These are phyloP conservation scores for Panellus pusillus DNA, from an alignment of 768 basidiomycete genomes.

Conservation along the genomic window DNA sequence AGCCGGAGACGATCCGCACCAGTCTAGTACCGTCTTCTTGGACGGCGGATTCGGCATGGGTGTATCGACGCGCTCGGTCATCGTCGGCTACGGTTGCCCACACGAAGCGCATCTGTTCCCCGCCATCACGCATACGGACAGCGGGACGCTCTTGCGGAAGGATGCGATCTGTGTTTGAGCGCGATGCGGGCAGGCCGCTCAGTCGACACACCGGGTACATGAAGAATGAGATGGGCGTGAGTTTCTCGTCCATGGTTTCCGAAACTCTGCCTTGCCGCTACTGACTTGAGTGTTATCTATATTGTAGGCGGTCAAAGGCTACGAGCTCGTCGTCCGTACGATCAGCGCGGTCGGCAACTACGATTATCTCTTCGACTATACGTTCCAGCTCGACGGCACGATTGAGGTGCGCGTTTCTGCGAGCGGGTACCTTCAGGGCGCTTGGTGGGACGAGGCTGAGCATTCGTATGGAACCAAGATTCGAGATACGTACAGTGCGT, in stretches of 20 bases:
- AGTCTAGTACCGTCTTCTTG: conserved; percentile 60
- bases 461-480: conserved; percentile 55
- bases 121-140: conserved; percentile 49
- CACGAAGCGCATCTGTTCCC: conserved; percentile 60
- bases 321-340: conserved; percentile 55
- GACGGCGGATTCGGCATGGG: conserved; percentile 70
- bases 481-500: conserved; percentile 52
- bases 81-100: conserved; percentile 70
- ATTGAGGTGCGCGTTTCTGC: conserved; percentile 69
- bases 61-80: conserved; percentile 51
- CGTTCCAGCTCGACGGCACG: conserved; percentile 65
- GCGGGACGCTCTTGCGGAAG: conserved; percentile 45
- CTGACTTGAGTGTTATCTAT: too few species aligned
- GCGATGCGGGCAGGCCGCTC: conserved; percentile 57
- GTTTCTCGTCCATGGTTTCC: background rate
- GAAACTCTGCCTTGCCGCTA: too few species aligned
- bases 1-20: conserved; percentile 65
- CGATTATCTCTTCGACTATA: conserved; percentile 59
- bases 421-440: conserved; percentile 68
- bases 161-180: conserved; percentile 66
- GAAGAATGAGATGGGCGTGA: conserved; percentile 51
- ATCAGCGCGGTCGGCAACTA: conserved; percentile 66
- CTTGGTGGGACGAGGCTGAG: conserved; percentile 53
- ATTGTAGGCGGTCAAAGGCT: conserved; percentile 50
- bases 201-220: conserved; percentile 56